Base-by-base conservation (phyloP, 148 eudicot species). In the Camellia granthamiana region DNA sequence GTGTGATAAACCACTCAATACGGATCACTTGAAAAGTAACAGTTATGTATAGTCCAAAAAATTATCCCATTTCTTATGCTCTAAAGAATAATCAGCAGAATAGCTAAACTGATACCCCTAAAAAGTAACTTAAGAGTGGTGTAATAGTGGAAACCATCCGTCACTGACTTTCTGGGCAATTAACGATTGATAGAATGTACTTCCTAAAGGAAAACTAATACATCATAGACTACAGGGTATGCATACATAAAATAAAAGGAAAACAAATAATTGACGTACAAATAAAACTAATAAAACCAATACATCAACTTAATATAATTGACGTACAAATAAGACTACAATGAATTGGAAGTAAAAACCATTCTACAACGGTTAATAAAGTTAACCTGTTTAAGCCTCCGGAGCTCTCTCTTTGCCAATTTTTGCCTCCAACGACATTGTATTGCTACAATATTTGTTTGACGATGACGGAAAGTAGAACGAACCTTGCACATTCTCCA, bases 351-450 rank as follows among this genome's bases (percentile, higher is more conserved):
- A 49, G 15, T 65, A 54, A 47, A 77, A 64, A 75, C 69, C 10
- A 64, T 77, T 30, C 2, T 58, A 41, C 49, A 46, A 51, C 23
- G 9, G 41, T 63, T 4, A 60, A 47, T 18, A 62, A 77, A 76
- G 49, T 15, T 59, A 80, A 96, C 99, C 89, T 92, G 82, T 83
- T 91, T 96, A 81, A 96, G 98, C 89, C 83, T 86, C 80, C 86
- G 84, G 11, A 96, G 84, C 81, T 91, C 88, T 83, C 89, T 88
- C 81, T 87, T 90, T 55, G 99, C 99, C 87, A 89, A 72, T 80
- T 87, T 92, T 82, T 82, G 87, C 88, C 99, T 92, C 99, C 98
- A 96, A 74, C 89, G 89, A 84, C 95, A 83, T 78, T 96, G 99
- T 74, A 93, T 83, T 38, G 92, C 92, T 81, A 92, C 84, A 83